A percentile compares a stretch with the other conserved stretches of the same genome.
Evolutionary conservation across 805 yeast species (phyloP).

Genomic region (Cyberlindnera mrakii): DNA sequence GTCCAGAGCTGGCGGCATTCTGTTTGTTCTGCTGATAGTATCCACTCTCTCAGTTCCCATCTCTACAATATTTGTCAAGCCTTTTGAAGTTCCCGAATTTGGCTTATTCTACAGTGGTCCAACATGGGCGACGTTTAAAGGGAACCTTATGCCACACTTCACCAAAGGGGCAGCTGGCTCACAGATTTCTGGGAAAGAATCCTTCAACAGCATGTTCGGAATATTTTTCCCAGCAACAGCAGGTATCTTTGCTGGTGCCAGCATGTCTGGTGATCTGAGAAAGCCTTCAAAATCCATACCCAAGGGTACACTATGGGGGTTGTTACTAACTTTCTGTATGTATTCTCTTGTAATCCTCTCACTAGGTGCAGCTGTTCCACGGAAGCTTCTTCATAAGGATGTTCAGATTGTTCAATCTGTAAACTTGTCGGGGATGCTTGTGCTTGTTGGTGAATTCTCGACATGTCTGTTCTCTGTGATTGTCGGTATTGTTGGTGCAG

Average conservation of each 20-base stretch:
- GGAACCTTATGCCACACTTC: slow-evolving; percentile 71
- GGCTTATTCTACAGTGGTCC: slow-evolving; percentile 63
- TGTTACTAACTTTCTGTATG: slow-evolving; percentile 66
- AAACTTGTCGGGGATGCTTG: slow-evolving; percentile 58
- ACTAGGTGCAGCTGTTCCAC: slow-evolving; percentile 74
- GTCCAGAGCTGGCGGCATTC: slow-evolving; percentile 71
- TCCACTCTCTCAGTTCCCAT: slow-evolving; percentile 81
- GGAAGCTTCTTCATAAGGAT: slow-evolving; percentile 70
- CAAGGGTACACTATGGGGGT: slow-evolving; percentile 85
- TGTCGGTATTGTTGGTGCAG: slow-evolving; percentile 95
- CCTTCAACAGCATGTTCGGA: slow-evolving; percentile 82
- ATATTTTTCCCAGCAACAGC: slow-evolving; percentile 98
- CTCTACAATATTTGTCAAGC: slow-evolving; percentile 59
- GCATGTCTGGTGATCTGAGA: slow-evolving; percentile 91
- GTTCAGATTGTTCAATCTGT: slow-evolving; percentile 83
- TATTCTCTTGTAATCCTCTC: slow-evolving; percentile 78
- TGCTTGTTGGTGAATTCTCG: slow-evolving; percentile 84
- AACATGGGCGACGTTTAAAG: slow-evolving; percentile 56
- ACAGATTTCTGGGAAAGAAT: slow-evolving; percentile 53
- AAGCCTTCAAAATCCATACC: slow-evolving; percentile 90
- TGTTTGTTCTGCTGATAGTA: slow-evolving; percentile 58
- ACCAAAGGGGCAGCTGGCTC: slow-evolving; percentile 94
- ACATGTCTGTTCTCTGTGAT: slow-evolving; percentile 89
- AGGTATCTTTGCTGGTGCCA: slow-evolving; percentile 97
- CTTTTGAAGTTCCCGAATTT: slow-evolving; percentile 50